Conservation (phyloP, 1,139 yeast species). For the Candida sanyaensis region DNA sequence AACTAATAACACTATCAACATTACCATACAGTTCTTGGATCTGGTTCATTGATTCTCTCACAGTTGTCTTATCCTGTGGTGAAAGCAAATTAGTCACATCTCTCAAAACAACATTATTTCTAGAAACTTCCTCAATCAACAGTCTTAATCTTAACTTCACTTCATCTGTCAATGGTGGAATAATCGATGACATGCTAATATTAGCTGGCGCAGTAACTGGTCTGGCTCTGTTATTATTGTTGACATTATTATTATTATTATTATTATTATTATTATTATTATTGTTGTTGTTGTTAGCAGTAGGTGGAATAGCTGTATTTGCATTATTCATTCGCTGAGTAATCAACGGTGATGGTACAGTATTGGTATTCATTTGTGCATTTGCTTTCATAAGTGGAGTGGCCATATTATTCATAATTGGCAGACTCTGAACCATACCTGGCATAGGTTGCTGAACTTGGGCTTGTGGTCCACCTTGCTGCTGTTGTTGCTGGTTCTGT, state of each 20-base stretch:
- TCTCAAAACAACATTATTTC: conserved; percentile 64
- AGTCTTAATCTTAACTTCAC: conserved; percentile 54
- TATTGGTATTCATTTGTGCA: conserved; percentile 14
- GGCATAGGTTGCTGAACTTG: conserved; percentile 12
- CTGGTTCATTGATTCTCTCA: conserved; percentile 57
- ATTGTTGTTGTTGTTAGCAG: conserved; percentile 1
- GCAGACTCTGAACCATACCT: conserved; percentile 22
- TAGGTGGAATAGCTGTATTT: conserved; percentile 4
- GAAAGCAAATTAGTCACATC: conserved; percentile 64
- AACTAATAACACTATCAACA: conserved; percentile 76
- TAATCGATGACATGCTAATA: conserved; percentile 5
- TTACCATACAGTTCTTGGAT: conserved; percentile 66
- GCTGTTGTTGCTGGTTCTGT: conserved; percentile 10
- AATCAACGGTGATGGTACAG: conserved; percentile 22
- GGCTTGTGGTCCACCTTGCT: conserved; percentile 14
- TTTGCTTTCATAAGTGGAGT: conserved; percentile 24
- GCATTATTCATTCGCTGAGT: conserved; percentile 19
- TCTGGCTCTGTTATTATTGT: conserved; percentile 3
- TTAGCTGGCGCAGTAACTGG: conserved; percentile 7
- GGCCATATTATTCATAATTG: conserved; percentile 21
- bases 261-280: no score
- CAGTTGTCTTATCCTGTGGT: conserved; percentile 63
- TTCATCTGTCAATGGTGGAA: conserved; percentile 48
- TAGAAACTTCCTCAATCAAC: conserved; percentile 68
- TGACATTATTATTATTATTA: no score